phyloP scores from a whole-genome alignment of 805 yeast species.

The Pichia nakasei region DNA sequence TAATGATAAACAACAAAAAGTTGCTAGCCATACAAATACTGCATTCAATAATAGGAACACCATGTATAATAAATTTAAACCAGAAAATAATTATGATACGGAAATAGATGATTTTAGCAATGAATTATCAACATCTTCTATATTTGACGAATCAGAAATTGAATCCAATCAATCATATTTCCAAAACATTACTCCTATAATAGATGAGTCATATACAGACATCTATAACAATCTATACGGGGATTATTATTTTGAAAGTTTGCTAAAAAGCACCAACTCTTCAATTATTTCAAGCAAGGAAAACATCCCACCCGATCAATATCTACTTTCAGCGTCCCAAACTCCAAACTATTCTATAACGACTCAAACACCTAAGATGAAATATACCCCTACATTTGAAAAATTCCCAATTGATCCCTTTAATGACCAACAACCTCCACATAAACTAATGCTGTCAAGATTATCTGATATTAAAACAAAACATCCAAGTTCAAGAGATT shows the following conservation, averaged over 20 bases:
- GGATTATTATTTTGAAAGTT: background rate
- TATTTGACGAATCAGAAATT: background rate
- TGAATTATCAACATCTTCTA: background rate
- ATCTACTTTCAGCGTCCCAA: background rate
- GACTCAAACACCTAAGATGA: background rate
- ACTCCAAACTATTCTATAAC: conserved; percentile 3
- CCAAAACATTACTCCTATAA: too few relatives aligned
- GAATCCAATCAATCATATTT: too few relatives aligned
- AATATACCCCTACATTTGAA: background rate
- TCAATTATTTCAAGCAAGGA: conserved; percentile 4
- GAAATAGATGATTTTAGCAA: background rate
- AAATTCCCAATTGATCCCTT: background rate
- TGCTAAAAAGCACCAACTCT: background rate
- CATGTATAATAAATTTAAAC: background rate
- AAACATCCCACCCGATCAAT: background rate
- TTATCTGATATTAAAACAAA: too few relatives aligned
- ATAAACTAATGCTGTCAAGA: too few relatives aligned
- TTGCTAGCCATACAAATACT: background rate
- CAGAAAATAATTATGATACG: too few relatives aligned
- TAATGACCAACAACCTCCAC: background rate
- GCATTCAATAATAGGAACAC: too few relatives aligned
- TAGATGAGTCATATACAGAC: conserved; percentile 1
- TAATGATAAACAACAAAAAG: background rate
- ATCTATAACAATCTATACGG: background rate
- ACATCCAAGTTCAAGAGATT: too few relatives aligned